phyloP scores from a whole-genome alignment of 139 green algal species.

The Asterochloris sp. region DNA sequence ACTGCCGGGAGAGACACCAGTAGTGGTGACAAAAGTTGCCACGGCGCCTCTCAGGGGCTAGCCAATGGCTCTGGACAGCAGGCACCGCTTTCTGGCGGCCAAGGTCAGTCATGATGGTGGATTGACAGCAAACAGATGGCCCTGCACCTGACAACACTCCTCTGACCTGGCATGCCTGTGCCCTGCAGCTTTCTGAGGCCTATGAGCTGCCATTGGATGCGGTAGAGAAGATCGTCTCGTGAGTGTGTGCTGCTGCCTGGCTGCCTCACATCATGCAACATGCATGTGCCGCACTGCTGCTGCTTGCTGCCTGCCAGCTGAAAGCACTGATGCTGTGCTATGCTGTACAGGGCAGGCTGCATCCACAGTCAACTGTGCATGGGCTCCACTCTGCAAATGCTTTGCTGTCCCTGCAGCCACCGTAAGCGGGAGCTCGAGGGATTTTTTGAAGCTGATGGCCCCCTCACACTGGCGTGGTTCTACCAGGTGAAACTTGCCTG shows the following conservation, averaged over 20 bases:
- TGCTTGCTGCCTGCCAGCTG: neutral
- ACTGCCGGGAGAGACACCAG: no score
- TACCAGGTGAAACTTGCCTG: constrained; percentile 41
- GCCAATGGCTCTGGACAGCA: no score
- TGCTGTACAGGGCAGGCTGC: no score
- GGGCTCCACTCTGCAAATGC: no score
- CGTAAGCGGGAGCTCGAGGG: constrained; percentile 51
- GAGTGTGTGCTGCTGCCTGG: neutral
- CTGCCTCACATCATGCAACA: neutral
- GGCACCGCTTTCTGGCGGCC: no score
- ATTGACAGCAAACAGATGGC: no score
- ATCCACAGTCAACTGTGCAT: neutral
- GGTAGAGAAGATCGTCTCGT: neutral
- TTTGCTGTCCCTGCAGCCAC: constrained; percentile 28
- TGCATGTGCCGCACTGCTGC: neutral
- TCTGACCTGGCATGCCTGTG: neutral
- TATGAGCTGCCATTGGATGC: neutral
- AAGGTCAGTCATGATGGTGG: no score
- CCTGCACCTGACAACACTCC: no score
- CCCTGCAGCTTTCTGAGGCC: neutral
- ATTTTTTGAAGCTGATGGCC: constrained; percentile 55
- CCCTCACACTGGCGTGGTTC: constrained; percentile 49
- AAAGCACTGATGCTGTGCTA: no score
- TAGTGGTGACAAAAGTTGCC: no score
- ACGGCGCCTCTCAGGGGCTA: no score